Percentiles rank a stretch among this genome's conserved stretches.
phyloP scores from a whole-genome alignment of 192 early-diverging fungal genomes.

The Geranomyces variabilis region DNA sequence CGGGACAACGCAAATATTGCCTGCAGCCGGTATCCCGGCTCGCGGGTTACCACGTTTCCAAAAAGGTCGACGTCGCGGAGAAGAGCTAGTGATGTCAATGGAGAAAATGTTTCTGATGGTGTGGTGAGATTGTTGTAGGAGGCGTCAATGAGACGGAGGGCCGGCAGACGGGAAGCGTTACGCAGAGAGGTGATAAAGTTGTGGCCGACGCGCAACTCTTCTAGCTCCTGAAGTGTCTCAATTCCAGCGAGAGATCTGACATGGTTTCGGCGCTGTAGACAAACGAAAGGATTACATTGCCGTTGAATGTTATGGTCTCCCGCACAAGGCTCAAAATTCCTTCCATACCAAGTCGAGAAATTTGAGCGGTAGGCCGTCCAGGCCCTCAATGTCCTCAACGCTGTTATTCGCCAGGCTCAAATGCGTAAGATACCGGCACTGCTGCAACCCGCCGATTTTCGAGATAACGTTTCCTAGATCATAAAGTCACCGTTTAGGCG shows the following conservation, averaged over 20 bases:
- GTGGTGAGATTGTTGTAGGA: conserved; percentile 42
- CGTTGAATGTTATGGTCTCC: no score
- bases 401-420: conserved; percentile 49
- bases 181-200: conserved; percentile 45
- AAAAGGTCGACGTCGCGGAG: conserved; percentile 41
- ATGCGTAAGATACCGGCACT: conserved; percentile 50
- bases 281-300: not conserved
- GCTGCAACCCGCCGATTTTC: conserved; percentile 33
- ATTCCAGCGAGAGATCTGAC: conserved; percentile 46
- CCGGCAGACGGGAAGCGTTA: conserved; percentile 8
- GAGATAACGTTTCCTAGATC: conserved; percentile 31
- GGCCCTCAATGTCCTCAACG: conserved; percentile 43
- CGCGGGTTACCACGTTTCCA: conserved; percentile 39
- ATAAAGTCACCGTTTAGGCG: not conserved
- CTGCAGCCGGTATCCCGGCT: conserved; percentile 30
- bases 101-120: conserved; percentile 19
- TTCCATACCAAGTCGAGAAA: conserved; percentile 53
- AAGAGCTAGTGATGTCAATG: conserved; percentile 19
- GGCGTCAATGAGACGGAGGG: conserved; percentile 40
- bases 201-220: conserved; percentile 45
- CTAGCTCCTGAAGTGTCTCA: conserved; percentile 43
- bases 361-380: conserved; percentile 51
- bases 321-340: no score
- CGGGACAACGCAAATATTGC: conserved; percentile 46
- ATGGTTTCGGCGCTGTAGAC: conserved; percentile 37